Evolutionary conservation across 2,329 filamentous ascomycete genomes (phyloP).

Genomic region (Xylaria sp.): DNA sequence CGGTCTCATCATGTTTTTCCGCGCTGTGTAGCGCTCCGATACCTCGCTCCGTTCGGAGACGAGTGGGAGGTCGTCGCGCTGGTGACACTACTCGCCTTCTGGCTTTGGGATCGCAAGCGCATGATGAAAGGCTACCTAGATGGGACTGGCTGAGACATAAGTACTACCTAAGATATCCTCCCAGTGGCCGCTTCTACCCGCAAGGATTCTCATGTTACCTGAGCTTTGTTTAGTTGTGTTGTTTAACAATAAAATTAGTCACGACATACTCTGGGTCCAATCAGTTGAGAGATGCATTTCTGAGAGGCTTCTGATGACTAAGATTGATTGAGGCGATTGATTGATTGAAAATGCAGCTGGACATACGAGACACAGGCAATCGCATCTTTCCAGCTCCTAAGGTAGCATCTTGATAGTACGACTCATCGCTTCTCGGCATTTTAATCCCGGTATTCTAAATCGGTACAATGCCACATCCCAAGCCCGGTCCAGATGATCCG

Average conservation of each 20-base stretch:
- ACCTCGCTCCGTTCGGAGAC: slow-evolving; percentile 26
- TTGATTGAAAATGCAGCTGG: neutral
- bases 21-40: slow-evolving; percentile 17
- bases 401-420: neutral
- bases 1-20: slow-evolving; percentile 11
- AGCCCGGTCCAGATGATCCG: neutral
- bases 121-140: slow-evolving; percentile 24
- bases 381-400: neutral
- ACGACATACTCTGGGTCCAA: neutral
- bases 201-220: slow-evolving; percentile 31
- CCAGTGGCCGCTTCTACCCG: neutral
- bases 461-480: neutral
- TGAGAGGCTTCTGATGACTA: neutral
- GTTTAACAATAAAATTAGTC: slow-evolving; percentile 27
- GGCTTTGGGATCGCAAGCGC: slow-evolving; percentile 30
- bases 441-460: neutral
- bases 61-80: slow-evolving; percentile 32
- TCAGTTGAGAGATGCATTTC: neutral
- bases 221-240: slow-evolving; percentile 1
- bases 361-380: neutral
- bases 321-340: slow-evolving; percentile 5
- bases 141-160: slow-evolving; percentile 5
- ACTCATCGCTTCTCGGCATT: neutral
- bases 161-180: slow-evolving; percentile 27
- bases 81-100: slow-evolving; percentile 29